Conservation (phyloP, 805 yeast genomes). For the Schizosaccharomyces cryophilus region DNA sequence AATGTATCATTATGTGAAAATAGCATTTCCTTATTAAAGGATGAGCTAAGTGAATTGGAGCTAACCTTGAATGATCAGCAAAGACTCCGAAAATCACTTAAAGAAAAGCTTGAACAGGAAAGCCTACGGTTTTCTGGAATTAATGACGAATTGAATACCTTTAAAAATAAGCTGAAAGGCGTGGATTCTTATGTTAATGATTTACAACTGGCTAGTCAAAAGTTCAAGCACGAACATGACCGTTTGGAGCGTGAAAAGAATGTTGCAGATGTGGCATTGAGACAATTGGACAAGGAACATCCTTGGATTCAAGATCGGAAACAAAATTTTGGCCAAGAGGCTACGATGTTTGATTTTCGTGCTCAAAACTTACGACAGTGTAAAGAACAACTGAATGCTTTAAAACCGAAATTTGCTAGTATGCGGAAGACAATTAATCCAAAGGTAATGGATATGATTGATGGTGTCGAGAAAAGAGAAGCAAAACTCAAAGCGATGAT, state of each 20-base stretch:
- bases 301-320: constrained; percentile 54
- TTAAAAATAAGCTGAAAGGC: neutral
- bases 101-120: neutral
- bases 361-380: constrained; percentile 30
- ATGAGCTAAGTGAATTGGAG: neutral
- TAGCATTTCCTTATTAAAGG: too few species aligned
- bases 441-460: constrained; percentile 75
- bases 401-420: constrained; percentile 34
- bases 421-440: constrained; percentile 65
- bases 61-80: neutral
- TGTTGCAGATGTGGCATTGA: neutral
- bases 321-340: constrained; percentile 16
- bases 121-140: neutral
- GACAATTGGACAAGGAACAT: constrained; percentile 27
- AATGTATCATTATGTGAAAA: too few species aligned
- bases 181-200: constrained; percentile 4
- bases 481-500: constrained; percentile 52
- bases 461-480: constrained; percentile 75
- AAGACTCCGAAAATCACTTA: neutral
- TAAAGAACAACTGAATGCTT: constrained; percentile 28
- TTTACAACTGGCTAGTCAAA: constrained; percentile 10
- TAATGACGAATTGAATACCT: neutral
- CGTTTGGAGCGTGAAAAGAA: neutral
- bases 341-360: constrained; percentile 14
- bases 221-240: constrained; percentile 4